Evolutionary conservation across 2,329 filamentous ascomycete genomes (phyloP), one percentile per base, ranked within the genome.

Genomic region (Daldinia sp.): DNA sequence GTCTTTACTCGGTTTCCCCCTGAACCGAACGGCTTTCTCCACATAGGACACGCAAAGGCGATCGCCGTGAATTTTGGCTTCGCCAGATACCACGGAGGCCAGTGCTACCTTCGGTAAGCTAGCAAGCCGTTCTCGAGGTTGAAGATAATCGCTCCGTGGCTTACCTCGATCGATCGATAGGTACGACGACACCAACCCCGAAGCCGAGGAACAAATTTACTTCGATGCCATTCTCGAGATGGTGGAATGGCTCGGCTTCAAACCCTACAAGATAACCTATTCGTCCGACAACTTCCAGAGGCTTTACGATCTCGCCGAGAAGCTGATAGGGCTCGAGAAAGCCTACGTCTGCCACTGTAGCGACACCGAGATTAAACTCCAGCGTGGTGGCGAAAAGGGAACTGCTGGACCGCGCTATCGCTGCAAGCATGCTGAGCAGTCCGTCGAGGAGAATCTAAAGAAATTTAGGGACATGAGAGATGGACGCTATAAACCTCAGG

Each of bases 51-150:
- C 78, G 92, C 92, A 72, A 98, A 98, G 83, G 95, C 96, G 23
- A 98, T 98, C 79, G 92, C 93, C 0, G 89, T 98, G 80, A 98
- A 98, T 82, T 98, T 98, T 81, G 95, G 95, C 6, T 98, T 98
- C 79, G 95, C 96, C 13, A 89, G 88, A 76, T 90, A 90, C 77
- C 92, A 97, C 78, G 92, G 91, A 39, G 95, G 95, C 65, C 84
- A 90, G 69, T 92, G 89, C 80, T 91, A 91, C 76, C 81, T 94
- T 69, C 87, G 95, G 75, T 71, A 68, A 62, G 67, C 9, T 51
- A 51, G 9, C 39, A 9, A 42, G 37, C 26, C 33, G 10, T 39
- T 5, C n/a, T n/a, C 15, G 13, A 46, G 20, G 12, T 4, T 6
- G 35, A 35, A n/a, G 13, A 15, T 41, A 41, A 56, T 18, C 26